phyloP scores from a whole-genome alignment of 1,284 basidiomycete species.

The Ustilago trichophora region DNA sequence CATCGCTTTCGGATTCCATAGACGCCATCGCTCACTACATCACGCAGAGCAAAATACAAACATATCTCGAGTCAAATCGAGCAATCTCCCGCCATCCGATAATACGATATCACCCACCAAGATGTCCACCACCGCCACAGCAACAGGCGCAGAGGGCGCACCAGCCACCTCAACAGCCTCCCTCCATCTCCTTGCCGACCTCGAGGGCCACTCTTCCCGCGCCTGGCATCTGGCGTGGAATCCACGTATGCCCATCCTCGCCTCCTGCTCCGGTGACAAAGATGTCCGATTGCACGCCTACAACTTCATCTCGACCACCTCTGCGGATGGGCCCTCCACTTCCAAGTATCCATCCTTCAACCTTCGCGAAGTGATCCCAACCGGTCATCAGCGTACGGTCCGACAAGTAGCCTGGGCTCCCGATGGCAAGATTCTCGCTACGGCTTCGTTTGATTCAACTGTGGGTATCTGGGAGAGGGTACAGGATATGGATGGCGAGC shows the following conservation, averaged over 20 bases:
- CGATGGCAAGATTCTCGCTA: constrained; percentile 85
- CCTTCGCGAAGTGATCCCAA: constrained; percentile 68
- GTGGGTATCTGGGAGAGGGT: constrained; percentile 85
- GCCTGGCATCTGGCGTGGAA: constrained; percentile 92
- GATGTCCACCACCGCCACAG: constrained; percentile 6
- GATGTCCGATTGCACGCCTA: constrained; percentile 86
- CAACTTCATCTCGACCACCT: constrained; percentile 58
- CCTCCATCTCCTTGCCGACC: constrained; percentile 37
- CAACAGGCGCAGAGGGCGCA: constrained; percentile 2
- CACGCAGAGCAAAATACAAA: no score
- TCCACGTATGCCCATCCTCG: constrained; percentile 80
- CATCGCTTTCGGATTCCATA: no score
- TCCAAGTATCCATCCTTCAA: constrained; percentile 53
- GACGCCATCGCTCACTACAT: no score
- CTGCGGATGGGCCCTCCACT: constrained; percentile 38
- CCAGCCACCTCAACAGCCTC: constrained; percentile 5
- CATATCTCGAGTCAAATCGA: no score
- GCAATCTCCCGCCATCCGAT: no score
- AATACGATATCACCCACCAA: background rate
- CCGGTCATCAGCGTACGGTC: constrained; percentile 91
- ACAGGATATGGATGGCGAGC: constrained; percentile 58
- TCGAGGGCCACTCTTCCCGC: constrained; percentile 61
- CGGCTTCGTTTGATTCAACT: constrained; percentile 92
- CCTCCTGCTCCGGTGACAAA: constrained; percentile 94
- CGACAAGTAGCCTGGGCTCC: constrained; percentile 89